These are phyloP conservation scores for Exophiala oligosperma DNA, from an alignment of 2,329 filamentous ascomycete species.

Conservation along the genomic window DNA sequence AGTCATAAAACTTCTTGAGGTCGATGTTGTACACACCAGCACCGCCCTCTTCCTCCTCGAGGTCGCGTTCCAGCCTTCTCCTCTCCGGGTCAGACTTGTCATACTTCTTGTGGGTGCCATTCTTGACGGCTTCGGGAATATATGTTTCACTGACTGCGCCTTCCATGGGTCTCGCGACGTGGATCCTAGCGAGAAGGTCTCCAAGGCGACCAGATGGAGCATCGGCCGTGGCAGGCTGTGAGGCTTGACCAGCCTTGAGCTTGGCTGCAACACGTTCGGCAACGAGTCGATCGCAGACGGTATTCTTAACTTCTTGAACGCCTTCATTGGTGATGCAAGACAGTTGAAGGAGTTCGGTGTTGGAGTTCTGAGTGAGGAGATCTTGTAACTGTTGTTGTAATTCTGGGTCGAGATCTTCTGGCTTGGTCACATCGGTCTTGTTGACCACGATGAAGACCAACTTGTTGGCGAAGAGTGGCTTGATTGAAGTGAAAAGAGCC, in stretches of 20 bases:
- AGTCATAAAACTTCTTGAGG: slow-evolving; percentile 81
- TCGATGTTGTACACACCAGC: slow-evolving; percentile 96
- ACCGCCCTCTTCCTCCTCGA: slow-evolving; percentile 89
- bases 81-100: slow-evolving; percentile 85
- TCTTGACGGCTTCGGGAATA: slow-evolving; percentile 82
- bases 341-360: slow-evolving; percentile 88
- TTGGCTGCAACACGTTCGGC: slow-evolving; percentile 94
- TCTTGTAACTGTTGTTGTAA: slow-evolving; percentile 75
- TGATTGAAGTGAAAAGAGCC: slow-evolving; percentile 92
- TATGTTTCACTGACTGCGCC: slow-evolving; percentile 77
- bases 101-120: slow-evolving; percentile 71
- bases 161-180: slow-evolving; percentile 91
- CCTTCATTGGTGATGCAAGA: slow-evolving; percentile 95
- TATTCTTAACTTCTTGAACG: slow-evolving; percentile 92
- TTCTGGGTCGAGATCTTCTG: slow-evolving; percentile 80
- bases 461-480: slow-evolving; percentile 96
- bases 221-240: slow-evolving; percentile 75
- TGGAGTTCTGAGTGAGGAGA: slow-evolving; percentile 73
- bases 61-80: slow-evolving; percentile 75
- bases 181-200: slow-evolving; percentile 89
- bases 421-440: slow-evolving; percentile 91
- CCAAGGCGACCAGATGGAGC: slow-evolving; percentile 77
- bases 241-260: slow-evolving; percentile 84
- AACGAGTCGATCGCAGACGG: slow-evolving; percentile 87
- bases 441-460: slow-evolving; percentile 95